Evolutionary conservation across 305 asterid species (phyloP), one percentile per base, ranked within the genome.

Genomic region (Fraxinus sp.): DNA sequence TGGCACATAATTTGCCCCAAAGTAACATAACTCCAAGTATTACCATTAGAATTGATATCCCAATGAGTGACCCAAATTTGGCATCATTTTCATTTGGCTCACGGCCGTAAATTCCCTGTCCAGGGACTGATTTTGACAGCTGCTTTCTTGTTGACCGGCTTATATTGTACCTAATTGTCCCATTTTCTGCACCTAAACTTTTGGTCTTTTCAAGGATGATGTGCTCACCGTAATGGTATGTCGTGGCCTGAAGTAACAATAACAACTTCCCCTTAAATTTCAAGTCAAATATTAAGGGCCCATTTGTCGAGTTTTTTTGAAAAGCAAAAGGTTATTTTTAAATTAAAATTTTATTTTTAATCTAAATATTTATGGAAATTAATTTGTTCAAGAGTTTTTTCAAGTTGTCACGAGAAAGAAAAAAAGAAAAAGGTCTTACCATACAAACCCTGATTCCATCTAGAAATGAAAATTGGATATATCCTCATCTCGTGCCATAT

Each of bases 1-100:
- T 90, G 36, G 97, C 96, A 39, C 89, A 93, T 1, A 87, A 39
- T 77, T 89, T 92, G 13, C 97, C 97, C 91, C 92, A 91, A 82
- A 93, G 55, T 52, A 91, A 57, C 96, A 91, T 89, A 77, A 89
- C 90, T 39, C 87, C 75, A 36, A 93, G 81, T 5, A 89, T 88
- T 10, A 88, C 86, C 89, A 84, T n/a, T 46, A 90, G 37, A 4
- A 90, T 77, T 8, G 89, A 86, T 57, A 90, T 88, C 24, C 97
- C 96, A 73, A 88, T 41, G 11, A 82, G 64, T 7, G 89, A 85
- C 82, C 92, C 94, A 36, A 87, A 59, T 11, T 86, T 87, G 24
- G 30, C 75, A 37, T 10, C 52, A 33, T 7, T 30, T 52, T 79
- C 73, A 64, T 10, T 64, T 22, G 73, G 9, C 26, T 16, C 24